Conservation (phyloP, 177 flowering plant species). For the Telopea speciosissima region DNA sequence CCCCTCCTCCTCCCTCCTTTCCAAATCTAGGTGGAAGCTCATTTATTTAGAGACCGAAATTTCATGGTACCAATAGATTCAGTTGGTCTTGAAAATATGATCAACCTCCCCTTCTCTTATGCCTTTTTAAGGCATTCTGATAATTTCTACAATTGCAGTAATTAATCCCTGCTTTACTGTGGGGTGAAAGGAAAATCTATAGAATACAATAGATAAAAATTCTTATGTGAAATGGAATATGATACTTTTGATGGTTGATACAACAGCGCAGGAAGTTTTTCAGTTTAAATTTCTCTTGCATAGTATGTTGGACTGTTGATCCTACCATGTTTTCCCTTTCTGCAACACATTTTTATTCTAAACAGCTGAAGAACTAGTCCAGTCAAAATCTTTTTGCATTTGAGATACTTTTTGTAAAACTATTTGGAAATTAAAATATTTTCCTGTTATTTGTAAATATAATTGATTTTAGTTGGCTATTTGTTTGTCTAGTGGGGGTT, state of each 20-base stretch:
- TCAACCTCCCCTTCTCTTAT: not conserved
- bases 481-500: constrained; percentile 66
- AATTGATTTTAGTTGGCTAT: not conserved
- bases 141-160: not conserved
- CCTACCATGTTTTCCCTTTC: not conserved
- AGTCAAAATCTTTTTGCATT: no score
- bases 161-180: not conserved
- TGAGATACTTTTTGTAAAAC: not conserved
- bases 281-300: not conserved
- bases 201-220: no score
- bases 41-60: no score
- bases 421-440: not conserved
- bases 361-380: no score
- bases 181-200: no score
- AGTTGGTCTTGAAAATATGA: not conserved
- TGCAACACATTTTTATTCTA: not conserved
- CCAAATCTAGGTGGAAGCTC: no score
- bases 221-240: no score
- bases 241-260: no score
- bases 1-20: no score
- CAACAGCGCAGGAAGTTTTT: no score
- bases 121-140: not conserved
- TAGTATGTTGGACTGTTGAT: no score
- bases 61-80: no score
- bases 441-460: not conserved